Conservation (phyloP, 371 early-diverging fungal species). For the Mortierella sp. region DNA sequence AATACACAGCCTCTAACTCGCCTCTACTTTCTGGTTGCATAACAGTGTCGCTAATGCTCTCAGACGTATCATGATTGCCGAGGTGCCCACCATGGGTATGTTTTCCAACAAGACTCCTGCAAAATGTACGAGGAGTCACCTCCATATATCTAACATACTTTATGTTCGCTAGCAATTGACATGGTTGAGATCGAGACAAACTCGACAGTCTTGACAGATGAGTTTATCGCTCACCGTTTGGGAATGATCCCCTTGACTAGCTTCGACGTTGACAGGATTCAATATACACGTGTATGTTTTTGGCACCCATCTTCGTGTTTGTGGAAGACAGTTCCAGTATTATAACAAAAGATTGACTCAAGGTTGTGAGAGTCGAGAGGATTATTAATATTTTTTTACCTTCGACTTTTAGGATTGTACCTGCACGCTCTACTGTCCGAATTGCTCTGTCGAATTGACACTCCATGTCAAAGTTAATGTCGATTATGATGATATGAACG, state of each 20-base stretch:
- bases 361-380: neutral
- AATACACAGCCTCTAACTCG: neutral
- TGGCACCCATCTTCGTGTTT: neutral
- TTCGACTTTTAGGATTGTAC: constrained; percentile 80
- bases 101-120: neutral
- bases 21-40: neutral
- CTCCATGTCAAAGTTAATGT: constrained; percentile 84
- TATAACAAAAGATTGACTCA: neutral
- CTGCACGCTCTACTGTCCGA: constrained; percentile 89
- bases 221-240: constrained; percentile 98
- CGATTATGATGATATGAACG: constrained; percentile 52
- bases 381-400: neutral
- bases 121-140: neutral
- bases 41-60: constrained; percentile 95
- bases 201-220: constrained; percentile 98
- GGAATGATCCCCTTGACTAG: constrained; percentile 97
- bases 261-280: constrained; percentile 80
- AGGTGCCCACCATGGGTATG: constrained; percentile 96
- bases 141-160: neutral
- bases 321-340: neutral
- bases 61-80: constrained; percentile 96
- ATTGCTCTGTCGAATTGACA: constrained; percentile 92
- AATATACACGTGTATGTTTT: constrained; percentile 81
- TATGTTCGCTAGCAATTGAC: constrained; percentile 90
- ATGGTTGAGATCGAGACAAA: constrained; percentile 97